Percentiles rank a stretch among this genome's conserved stretches.
phyloP scores from a whole-genome alignment of 148 eudicot species.

The Chenopodium suecicum region DNA sequence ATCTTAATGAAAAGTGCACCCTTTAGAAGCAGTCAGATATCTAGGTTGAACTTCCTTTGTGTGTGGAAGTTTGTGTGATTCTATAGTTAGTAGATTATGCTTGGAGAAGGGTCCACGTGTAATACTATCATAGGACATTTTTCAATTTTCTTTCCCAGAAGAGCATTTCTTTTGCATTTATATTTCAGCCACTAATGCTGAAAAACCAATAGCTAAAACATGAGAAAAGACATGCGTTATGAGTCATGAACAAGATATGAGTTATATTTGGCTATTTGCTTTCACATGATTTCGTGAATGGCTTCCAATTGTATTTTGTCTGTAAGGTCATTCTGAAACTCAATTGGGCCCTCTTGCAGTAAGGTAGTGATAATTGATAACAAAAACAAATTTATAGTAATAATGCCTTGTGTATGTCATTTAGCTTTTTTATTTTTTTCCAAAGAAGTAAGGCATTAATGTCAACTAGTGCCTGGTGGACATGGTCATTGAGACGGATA shows the following conservation, averaged over 20 bases:
- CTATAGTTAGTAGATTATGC: not conserved
- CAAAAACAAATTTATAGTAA: not conserved
- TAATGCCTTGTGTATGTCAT: not conserved
- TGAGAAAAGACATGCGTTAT: not conserved
- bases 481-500: not conserved
- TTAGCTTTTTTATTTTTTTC: no score
- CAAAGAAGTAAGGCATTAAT: no score
- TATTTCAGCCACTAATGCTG: not conserved
- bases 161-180: not conserved
- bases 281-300: not conserved
- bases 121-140: not conserved
- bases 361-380: not conserved
- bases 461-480: no score
- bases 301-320: not conserved
- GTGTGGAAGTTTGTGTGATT: not conserved
- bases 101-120: not conserved
- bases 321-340: not conserved
- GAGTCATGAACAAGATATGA: not conserved
- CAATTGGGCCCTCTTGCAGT: not conserved
- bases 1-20: not conserved
- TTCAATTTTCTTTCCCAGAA: not conserved
- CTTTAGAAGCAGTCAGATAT: not conserved
- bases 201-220: not conserved
- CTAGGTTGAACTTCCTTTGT: not conserved
- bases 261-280: not conserved